phyloP scores from a whole-genome alignment of 2,329 filamentous ascomycete genomes.

The Pseudocercospora macadamiae region DNA sequence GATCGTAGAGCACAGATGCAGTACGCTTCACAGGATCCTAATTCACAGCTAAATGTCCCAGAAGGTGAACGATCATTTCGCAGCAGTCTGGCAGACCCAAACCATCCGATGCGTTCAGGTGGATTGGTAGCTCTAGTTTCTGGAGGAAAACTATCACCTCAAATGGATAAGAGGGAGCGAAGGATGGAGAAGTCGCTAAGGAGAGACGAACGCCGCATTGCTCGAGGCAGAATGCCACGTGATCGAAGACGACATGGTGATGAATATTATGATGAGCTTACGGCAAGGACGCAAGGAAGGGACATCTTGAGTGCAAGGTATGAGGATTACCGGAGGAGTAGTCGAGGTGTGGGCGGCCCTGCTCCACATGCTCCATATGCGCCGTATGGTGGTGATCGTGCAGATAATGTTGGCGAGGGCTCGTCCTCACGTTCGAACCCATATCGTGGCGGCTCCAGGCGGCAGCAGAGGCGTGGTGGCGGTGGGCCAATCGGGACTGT shows the following conservation, averaged over 20 bases:
- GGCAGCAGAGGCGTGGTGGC: neutral
- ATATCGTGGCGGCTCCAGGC: neutral
- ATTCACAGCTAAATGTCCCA: slow-evolving; percentile 40
- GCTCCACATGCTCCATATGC: too few relatives aligned
- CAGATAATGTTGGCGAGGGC: neutral
- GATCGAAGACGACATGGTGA: slow-evolving; percentile 13
- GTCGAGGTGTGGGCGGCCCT: neutral
- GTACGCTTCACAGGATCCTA: slow-evolving; percentile 49
- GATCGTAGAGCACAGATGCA: slow-evolving; percentile 53
- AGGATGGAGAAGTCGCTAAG: slow-evolving; percentile 9
- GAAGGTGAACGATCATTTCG: slow-evolving; percentile 44
- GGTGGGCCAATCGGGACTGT: slow-evolving; percentile 48
- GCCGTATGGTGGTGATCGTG: neutral
- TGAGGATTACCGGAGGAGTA: too few relatives aligned
- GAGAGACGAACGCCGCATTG: slow-evolving; percentile 17
- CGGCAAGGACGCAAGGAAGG: neutral
- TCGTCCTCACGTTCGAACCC: neutral
- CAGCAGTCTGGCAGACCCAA: slow-evolving; percentile 56
- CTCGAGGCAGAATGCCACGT: slow-evolving; percentile 15
- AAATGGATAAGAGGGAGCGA: slow-evolving; percentile 11
- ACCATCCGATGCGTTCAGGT: slow-evolving; percentile 55
- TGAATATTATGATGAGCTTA: slow-evolving; percentile 18
- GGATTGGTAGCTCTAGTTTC: slow-evolving; percentile 51
- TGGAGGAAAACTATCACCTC: slow-evolving; percentile 46
- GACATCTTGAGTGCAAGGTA: too few relatives aligned